Evolutionary conservation across 164 flowering plant species (phyloP).

Genomic region (Piper betle): DNA sequence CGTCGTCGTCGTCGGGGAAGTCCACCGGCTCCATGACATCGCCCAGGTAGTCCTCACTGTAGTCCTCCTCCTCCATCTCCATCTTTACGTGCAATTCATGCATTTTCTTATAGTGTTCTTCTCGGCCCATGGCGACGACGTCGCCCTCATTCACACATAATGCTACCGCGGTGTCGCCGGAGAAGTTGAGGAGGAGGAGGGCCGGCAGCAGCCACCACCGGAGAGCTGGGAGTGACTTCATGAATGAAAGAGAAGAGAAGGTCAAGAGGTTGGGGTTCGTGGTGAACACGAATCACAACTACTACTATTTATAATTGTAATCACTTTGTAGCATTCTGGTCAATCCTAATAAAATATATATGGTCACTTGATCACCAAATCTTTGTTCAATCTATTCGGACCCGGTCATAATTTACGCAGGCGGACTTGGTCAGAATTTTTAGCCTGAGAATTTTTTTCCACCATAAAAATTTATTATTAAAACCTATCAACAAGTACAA

Average conservation of each 20-base stretch:
- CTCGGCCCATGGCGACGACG: background rate
- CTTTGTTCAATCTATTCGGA: no score
- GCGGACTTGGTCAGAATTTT: no score
- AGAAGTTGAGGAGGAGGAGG: background rate
- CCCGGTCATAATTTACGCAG: no score
- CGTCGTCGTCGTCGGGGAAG: background rate
- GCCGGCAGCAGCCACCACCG: background rate
- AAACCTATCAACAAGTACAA: no score
- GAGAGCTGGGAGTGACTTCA: background rate
- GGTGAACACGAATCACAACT: no score
- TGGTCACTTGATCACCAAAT: no score
- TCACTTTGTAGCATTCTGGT: no score
- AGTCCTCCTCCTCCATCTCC: background rate
- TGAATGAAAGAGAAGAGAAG: background rate
- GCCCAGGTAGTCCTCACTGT: background rate
- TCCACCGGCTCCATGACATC: background rate
- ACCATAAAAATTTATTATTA: no score
- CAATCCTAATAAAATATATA: no score
- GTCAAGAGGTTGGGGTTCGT: no score
- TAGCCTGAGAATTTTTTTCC: no score
- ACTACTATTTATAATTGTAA: no score
- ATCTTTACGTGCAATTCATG: background rate
- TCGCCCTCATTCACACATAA: background rate
- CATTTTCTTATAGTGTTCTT: background rate
- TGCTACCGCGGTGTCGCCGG: background rate